A percentile compares a stretch with the other conserved stretches of the same genome.
Evolutionary conservation across 257 asterid species (phyloP).

Genomic region (Asclepias syriaca): DNA sequence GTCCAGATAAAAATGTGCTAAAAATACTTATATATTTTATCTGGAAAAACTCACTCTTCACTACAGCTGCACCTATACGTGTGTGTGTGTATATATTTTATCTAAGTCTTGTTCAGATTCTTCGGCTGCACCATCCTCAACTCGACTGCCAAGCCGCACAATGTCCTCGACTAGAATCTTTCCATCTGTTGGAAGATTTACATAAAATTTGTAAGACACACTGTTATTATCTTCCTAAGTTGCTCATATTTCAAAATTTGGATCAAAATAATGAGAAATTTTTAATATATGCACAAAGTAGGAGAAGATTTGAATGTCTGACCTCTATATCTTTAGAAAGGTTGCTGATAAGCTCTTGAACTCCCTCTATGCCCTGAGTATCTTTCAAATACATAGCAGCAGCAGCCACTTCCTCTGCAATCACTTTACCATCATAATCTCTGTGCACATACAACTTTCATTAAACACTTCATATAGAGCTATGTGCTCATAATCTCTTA

Average conservation of each 20-base stretch:
- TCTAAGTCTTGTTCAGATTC: constrained; percentile 46
- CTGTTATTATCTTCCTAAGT: background rate
- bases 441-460: constrained; percentile 25
- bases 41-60: background rate
- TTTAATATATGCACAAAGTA: background rate
- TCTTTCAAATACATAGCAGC: constrained; percentile 75
- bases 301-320: background rate
- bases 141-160: constrained; percentile 71
- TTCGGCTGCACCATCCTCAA: constrained; percentile 35
- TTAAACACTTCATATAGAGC: background rate
- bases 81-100: too few species aligned
- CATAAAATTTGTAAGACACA: background rate
- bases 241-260: too few species aligned
- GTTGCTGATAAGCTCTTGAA: constrained; percentile 73
- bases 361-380: constrained; percentile 78
- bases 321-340: constrained; percentile 86
- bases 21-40: too few species aligned
- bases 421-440: constrained; percentile 84
- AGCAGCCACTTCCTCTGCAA: constrained; percentile 82
- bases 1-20: too few species aligned
- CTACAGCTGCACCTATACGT: background rate
- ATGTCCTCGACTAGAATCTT: constrained; percentile 86
- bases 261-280: too few species aligned
- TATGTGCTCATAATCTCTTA: too few species aligned
- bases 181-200: constrained; percentile 52